Evolutionary conservation across 257 asterid species (phyloP).

Genomic region (Ocimum tenuiflorum): DNA sequence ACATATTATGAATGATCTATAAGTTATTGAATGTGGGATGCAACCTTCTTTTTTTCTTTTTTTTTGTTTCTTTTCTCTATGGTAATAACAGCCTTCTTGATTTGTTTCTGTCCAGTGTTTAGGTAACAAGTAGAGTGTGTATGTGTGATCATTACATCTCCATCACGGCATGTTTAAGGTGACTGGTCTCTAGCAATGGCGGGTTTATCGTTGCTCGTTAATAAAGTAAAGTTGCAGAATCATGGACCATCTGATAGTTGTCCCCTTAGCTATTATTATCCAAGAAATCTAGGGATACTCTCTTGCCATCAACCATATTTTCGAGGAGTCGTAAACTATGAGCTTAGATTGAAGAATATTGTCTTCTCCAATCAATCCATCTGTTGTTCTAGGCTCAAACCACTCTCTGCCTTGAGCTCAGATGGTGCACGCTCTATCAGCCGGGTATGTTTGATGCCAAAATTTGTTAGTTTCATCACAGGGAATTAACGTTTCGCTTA

Average conservation of each 20-base stretch:
- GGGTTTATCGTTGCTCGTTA: slow-evolving; percentile 29
- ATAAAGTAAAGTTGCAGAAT: slow-evolving; percentile 31
- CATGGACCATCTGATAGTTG: slow-evolving; percentile 19
- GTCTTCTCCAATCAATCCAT: slow-evolving; percentile 22
- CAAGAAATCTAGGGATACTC: slow-evolving; percentile 19
- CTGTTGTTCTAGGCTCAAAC: slow-evolving; percentile 30
- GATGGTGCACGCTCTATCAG: slow-evolving; percentile 34
- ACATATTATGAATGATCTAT: not conserved
- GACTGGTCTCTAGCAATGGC: slow-evolving; percentile 33
- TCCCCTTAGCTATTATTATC: slow-evolving; percentile 12
- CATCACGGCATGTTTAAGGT: not conserved
- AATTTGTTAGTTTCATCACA: not conserved
- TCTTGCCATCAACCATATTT: slow-evolving; percentile 13
- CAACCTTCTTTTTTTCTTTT: not conserved
- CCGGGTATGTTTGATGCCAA: slow-evolving; percentile 34
- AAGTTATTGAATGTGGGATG: not conserved
- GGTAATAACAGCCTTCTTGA: not conserved
- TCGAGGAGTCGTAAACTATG: slow-evolving; percentile 3
- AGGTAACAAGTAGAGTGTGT: slow-evolving; percentile 8
- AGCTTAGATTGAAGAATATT: slow-evolving; percentile 24
- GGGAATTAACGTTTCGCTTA: not conserved
- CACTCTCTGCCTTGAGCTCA: slow-evolving; percentile 37
- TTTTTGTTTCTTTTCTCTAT: too few relatives aligned
- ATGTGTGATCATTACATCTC: not conserved
- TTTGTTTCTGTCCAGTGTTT: not conserved